Evolutionary conservation across 805 yeast species (phyloP).

Genomic region (Candida ponderosae): DNA sequence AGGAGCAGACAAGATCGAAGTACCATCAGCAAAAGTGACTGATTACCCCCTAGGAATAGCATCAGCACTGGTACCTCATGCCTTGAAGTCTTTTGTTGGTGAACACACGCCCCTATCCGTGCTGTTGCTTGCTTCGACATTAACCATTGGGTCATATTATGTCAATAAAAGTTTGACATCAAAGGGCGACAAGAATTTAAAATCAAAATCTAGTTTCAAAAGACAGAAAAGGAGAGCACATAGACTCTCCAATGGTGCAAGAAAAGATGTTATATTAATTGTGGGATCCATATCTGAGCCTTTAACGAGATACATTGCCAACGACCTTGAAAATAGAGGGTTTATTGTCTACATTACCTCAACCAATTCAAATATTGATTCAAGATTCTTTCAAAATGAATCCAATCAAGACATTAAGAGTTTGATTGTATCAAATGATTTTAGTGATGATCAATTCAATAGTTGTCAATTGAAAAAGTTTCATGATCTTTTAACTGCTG

Average conservation of each 20-base stretch:
- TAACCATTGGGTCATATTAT: too few species aligned
- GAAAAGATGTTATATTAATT: conserved; percentile 67
- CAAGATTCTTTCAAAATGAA: conserved; percentile 44
- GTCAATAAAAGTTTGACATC: too few species aligned
- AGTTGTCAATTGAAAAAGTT: conserved; percentile 39
- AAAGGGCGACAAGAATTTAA: too few species aligned
- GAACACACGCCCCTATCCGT: too few species aligned
- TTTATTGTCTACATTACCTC: conserved; percentile 71
- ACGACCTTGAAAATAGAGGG: conserved; percentile 72
- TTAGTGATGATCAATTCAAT: conserved; percentile 32
- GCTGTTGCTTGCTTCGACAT: not conserved
- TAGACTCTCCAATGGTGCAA: conserved; percentile 58
- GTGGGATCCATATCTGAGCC: conserved; percentile 77
- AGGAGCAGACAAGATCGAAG: too few species aligned
- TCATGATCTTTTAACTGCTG: conserved; percentile 38
- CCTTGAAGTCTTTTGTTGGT: too few species aligned
- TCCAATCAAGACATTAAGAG: conserved; percentile 65
- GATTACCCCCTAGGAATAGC: too few species aligned
- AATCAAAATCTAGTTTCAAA: not conserved
- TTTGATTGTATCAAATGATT: conserved; percentile 42
- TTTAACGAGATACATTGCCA: conserved; percentile 57
- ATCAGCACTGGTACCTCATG: too few species aligned
- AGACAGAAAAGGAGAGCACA: conserved; percentile 44
- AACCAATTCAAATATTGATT: conserved; percentile 24
- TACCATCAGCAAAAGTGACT: too few species aligned